Conservation (phyloP, 345 rosid species). For the Turnera subulata region DNA sequence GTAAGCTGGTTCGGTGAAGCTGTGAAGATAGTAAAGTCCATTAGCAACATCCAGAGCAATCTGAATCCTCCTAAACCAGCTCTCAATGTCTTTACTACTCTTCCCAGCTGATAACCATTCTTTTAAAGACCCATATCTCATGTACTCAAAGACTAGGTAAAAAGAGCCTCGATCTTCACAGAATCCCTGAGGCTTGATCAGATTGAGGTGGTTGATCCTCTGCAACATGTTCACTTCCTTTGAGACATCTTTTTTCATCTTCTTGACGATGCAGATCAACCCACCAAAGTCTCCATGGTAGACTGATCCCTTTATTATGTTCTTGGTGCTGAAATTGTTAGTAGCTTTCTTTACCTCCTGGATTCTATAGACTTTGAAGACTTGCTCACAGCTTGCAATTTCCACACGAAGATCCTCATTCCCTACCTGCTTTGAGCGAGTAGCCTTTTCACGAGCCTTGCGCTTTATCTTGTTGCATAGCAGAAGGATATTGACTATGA, state of each 20-base stretch:
- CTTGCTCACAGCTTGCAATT: slow-evolving; percentile 41
- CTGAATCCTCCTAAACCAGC: slow-evolving; percentile 35
- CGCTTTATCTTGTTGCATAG: slow-evolving; percentile 18
- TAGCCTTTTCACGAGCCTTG: not conserved
- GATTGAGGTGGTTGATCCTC: slow-evolving; percentile 44
- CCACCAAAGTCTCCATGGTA: slow-evolving; percentile 35
- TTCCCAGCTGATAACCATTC: slow-evolving; percentile 30
- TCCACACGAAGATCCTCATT: slow-evolving; percentile 30
- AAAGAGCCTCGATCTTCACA: slow-evolving; percentile 26
- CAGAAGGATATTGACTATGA: slow-evolving; percentile 13
- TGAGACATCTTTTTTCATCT: slow-evolving; percentile 24
- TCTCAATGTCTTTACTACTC: slow-evolving; percentile 12
- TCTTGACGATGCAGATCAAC: slow-evolving; percentile 38
- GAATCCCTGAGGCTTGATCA: slow-evolving; percentile 37
- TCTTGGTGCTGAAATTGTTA: slow-evolving; percentile 30
- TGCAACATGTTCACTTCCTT: slow-evolving; percentile 41
- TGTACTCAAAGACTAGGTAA: slow-evolving; percentile 38
- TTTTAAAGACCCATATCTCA: slow-evolving; percentile 35
- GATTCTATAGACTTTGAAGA: slow-evolving; percentile 23
- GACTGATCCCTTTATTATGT: slow-evolving; percentile 38
- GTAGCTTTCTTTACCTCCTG: slow-evolving; percentile 39
- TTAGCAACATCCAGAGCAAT: slow-evolving; percentile 47
- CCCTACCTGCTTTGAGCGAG: slow-evolving; percentile 11
- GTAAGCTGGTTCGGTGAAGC: slow-evolving; percentile 42
- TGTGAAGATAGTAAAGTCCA: slow-evolving; percentile 51